phyloP scores from a whole-genome alignment of 2,329 filamentous ascomycete genomes.

The Alternaria atra region DNA sequence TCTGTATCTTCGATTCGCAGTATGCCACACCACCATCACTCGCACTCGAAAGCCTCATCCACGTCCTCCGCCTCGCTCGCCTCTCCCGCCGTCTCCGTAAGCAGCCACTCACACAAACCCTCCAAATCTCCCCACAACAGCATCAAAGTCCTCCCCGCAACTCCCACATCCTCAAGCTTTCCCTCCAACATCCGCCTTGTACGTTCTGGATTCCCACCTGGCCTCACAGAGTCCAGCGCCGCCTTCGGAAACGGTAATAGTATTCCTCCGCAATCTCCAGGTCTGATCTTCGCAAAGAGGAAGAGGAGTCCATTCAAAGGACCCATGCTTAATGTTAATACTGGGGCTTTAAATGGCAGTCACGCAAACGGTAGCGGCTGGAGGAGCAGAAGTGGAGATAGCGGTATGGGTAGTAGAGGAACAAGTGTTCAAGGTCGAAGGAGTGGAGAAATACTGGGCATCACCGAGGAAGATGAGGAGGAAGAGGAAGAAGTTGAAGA shows the following conservation, averaged over 20 bases:
- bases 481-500: conserved; percentile 62
- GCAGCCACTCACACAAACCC: conserved; percentile 71
- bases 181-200: conserved; percentile 88
- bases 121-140: conserved; percentile 81
- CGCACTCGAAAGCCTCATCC: conserved; percentile 93
- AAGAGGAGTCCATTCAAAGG: conserved; percentile 87
- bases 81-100: conserved; percentile 54
- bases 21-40: conserved; percentile 77
- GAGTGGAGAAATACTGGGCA: conserved; percentile 78
- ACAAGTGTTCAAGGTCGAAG: conserved; percentile 72
- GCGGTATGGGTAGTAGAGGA: conserved; percentile 37
- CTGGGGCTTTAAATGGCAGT: conserved; percentile 18
- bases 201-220: conserved; percentile 58
- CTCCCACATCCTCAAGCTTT: conserved; percentile 76
- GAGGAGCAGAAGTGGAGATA: conserved; percentile 17
- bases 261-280: conserved; percentile 56
- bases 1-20: conserved; percentile 93
- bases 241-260: conserved; percentile 64
- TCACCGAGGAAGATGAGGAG: conserved; percentile 53
- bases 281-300: conserved; percentile 80
- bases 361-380: background rate
- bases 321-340: conserved; percentile 66
- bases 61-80: conserved; percentile 78
- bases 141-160: conserved; percentile 93
- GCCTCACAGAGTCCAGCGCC: conserved; percentile 45